A percentile compares a stretch with the other conserved stretches of the same genome.
Evolutionary conservation across 768 basidiomycete species (phyloP).

Genomic region (Naganishia vishniacii): DNA sequence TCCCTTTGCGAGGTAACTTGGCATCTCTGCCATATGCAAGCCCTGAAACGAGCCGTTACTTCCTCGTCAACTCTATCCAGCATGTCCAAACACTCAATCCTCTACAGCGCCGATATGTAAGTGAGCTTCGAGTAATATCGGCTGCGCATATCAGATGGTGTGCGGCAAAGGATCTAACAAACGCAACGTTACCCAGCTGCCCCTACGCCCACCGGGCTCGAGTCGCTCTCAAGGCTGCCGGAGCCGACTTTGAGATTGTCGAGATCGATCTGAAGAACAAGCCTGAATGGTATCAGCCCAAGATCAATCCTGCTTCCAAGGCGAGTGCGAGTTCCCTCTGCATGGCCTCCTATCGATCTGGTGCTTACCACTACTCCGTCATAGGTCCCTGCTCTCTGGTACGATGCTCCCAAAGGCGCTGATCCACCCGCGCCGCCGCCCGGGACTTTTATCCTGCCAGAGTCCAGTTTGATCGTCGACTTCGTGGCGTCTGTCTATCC

Average conservation of each 20-base stretch:
- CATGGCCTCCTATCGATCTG: neutral
- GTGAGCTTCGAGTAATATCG: neutral
- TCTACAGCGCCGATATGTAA: constrained; percentile 30
- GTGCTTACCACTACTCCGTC: neutral
- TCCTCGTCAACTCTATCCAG: neutral
- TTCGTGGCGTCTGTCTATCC: constrained; percentile 61
- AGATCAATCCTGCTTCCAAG: constrained; percentile 65
- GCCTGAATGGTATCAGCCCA: constrained; percentile 61
- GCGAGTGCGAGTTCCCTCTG: too few species aligned
- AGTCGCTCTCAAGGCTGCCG: constrained; percentile 60
- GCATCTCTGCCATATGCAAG: neutral
- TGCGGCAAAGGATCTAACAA: neutral
- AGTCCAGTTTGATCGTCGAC: constrained; percentile 64
- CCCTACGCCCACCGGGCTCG: constrained; percentile 53
- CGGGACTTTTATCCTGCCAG: constrained; percentile 60
- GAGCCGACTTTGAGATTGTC: constrained; percentile 54
- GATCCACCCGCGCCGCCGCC: constrained; percentile 58
- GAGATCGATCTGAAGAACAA: constrained; percentile 63
- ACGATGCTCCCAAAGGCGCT: constrained; percentile 58
- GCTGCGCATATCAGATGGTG: too few species aligned
- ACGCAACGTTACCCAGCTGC: constrained; percentile 25
- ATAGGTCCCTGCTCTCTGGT: constrained; percentile 60
- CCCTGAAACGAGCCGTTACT: constrained; percentile 5
- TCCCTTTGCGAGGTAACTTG: too few species aligned
- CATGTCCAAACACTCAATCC: constrained; percentile 17